These are phyloP conservation scores for Quercus ilex DNA, from an alignment of 306 rosid species.

Conservation along the genomic window DNA sequence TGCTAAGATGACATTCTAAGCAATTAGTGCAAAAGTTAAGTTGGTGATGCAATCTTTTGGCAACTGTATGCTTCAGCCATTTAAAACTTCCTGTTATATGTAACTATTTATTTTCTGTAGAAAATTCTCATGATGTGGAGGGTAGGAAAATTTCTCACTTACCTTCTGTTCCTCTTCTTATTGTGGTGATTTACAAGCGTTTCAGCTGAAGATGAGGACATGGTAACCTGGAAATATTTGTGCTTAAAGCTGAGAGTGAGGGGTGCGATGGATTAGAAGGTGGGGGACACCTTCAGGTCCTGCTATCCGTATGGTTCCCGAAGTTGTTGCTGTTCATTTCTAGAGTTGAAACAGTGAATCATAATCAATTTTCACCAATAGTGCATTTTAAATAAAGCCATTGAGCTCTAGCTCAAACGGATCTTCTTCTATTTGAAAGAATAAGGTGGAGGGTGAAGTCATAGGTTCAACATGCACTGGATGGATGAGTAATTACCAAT, in stretches of 20 bases:
- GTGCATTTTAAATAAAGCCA: background rate
- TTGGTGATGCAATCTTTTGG: constrained; percentile 15
- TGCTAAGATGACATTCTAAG: constrained; percentile 1
- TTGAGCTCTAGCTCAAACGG: no score
- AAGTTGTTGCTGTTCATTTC: constrained; percentile 15
- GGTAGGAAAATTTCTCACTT: background rate
- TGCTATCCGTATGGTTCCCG: constrained; percentile 18
- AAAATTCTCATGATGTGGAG: constrained; percentile 18
- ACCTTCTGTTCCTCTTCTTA: background rate
- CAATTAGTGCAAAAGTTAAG: constrained; percentile 6
- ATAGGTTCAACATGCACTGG: no score
- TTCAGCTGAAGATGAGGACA: constrained; percentile 11
- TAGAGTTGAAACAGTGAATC: constrained; percentile 7
- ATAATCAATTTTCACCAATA: background rate
- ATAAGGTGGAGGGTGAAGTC: no score
- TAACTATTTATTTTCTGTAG: background rate
- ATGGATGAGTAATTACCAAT: no score
- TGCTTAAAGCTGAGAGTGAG: constrained; percentile 33
- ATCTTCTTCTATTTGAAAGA: no score
- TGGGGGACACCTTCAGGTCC: constrained; percentile 19
- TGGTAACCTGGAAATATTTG: constrained; percentile 20
- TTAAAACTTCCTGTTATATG: background rate
- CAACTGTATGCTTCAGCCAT: background rate
- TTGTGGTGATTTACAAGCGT: constrained; percentile 13
- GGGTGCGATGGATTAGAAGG: constrained; percentile 27